These are phyloP conservation scores for Ophiostoma sp. DNA, from an alignment of 2,329 filamentous ascomycete species.

Conservation along the genomic window DNA sequence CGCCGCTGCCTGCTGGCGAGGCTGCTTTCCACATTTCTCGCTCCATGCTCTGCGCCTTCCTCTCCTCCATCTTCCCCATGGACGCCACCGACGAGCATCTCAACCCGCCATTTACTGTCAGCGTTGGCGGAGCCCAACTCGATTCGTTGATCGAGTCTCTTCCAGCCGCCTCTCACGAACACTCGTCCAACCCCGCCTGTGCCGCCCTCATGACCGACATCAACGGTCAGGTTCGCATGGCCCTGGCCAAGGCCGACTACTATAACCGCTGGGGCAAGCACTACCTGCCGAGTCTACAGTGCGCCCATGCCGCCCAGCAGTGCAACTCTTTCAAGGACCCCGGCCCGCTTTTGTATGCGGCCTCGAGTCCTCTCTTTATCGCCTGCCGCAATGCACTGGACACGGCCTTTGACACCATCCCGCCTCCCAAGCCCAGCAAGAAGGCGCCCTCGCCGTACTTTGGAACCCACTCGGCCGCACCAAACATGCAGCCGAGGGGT, in stretches of 20 bases:
- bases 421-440: constrained; percentile 45
- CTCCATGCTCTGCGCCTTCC: constrained; percentile 50
- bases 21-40: constrained; percentile 56
- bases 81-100: constrained; percentile 43
- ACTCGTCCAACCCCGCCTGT: constrained; percentile 42
- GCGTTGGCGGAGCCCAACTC: constrained; percentile 23
- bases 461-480: not conserved
- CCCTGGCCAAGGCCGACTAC: constrained; percentile 42
- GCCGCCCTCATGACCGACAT: constrained; percentile 53
- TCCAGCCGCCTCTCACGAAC: constrained; percentile 8
- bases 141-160: constrained; percentile 4
- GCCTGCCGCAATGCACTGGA: constrained; percentile 52
- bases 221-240: constrained; percentile 53
- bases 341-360: constrained; percentile 57
- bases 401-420: constrained; percentile 49
- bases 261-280: constrained; percentile 57
- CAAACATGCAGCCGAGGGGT: not conserved
- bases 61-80: constrained; percentile 48
- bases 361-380: constrained; percentile 52
- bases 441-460: not conserved
- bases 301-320: constrained; percentile 57
- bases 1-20: constrained; percentile 37
- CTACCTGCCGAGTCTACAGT: constrained; percentile 57
- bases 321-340: constrained; percentile 65
- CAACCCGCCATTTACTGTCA: not conserved